Evolutionary conservation across 306 rosid species (phyloP).

Genomic region (Echinosophora koreensis): DNA sequence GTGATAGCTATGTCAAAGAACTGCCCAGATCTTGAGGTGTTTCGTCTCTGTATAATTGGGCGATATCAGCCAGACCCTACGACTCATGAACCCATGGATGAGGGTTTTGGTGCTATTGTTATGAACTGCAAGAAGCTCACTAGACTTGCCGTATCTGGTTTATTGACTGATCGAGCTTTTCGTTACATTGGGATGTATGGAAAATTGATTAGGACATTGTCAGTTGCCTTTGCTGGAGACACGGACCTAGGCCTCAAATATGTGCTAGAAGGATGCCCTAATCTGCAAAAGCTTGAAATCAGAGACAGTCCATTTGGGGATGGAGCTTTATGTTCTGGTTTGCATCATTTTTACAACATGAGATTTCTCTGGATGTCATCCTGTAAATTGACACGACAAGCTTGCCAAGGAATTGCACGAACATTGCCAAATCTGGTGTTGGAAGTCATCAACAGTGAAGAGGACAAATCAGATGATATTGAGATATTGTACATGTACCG

Average conservation of each 20-base stretch:
- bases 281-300: constrained; percentile 85
- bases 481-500: constrained; percentile 51
- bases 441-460: constrained; percentile 61
- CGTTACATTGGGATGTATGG: constrained; percentile 74
- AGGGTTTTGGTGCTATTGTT: constrained; percentile 93
- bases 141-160: constrained; percentile 81
- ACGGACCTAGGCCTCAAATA: constrained; percentile 69
- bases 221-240: constrained; percentile 88
- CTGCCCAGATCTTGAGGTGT: constrained; percentile 80
- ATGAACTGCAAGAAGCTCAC: constrained; percentile 92
- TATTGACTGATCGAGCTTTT: constrained; percentile 82
- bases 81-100: constrained; percentile 84
- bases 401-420: constrained; percentile 71
- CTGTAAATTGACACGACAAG: constrained; percentile 66
- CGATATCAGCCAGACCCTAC: constrained; percentile 64
- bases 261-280: constrained; percentile 80
- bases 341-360: constrained; percentile 88
- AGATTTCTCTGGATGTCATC: constrained; percentile 95
- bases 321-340: constrained; percentile 71
- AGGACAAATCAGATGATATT: constrained; percentile 29
- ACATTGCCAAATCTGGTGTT: constrained; percentile 71
- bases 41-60: constrained; percentile 87
- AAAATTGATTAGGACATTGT: constrained; percentile 80
- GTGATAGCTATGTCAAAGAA: constrained; percentile 79
- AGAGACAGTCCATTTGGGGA: constrained; percentile 94